These are phyloP conservation scores for Pyrenochaeta sp. DNA, from an alignment of 2,329 filamentous ascomycete species.

Conservation along the genomic window DNA sequence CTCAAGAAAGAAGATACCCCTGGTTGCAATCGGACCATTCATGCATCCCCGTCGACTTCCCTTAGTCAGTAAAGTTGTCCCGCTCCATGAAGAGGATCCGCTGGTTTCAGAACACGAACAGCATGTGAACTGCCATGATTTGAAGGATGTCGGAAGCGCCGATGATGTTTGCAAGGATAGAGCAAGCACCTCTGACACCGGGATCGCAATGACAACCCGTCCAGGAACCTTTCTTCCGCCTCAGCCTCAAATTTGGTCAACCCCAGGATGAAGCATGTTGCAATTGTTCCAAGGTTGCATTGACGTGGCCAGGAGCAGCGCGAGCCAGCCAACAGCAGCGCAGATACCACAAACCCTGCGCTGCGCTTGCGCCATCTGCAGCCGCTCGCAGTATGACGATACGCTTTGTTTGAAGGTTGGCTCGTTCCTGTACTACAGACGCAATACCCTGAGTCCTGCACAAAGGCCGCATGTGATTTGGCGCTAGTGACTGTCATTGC, in stretches of 20 bases:
- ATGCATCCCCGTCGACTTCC: constrained; percentile 6
- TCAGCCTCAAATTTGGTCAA: constrained; percentile 3
- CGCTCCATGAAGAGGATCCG: constrained; percentile 5
- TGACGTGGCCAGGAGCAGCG: constrained; percentile 8
- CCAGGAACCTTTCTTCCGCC: constrained; percentile 4
- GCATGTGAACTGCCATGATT: constrained; percentile 9
- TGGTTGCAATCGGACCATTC: constrained; percentile 1
- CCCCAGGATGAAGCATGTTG: constrained; percentile 10
- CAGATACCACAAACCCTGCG: constrained; percentile 3
- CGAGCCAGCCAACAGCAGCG: constrained; percentile 6
- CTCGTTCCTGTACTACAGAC: constrained; percentile 20
- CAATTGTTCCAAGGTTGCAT: constrained; percentile 12
- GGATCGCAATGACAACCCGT: constrained; percentile 7
- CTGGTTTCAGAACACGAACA: constrained; percentile 12
- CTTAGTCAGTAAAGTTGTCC: constrained; percentile 12
- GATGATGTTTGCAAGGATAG: constrained; percentile 11
- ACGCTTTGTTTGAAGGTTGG: constrained; percentile 15
- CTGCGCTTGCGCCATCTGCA: constrained; percentile 1
- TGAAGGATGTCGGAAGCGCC: constrained; percentile 8
- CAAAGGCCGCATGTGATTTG: constrained; percentile 17
- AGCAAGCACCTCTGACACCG: neutral
- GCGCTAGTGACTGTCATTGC: constrained; percentile 11
- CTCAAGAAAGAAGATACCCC: constrained; percentile 3
- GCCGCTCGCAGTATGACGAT: constrained; percentile 9
- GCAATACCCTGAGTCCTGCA: constrained; percentile 14